Evolutionary conservation across 495 filamentous ascomycete species (phyloP).

Genomic region (Filosporella fistucella): DNA sequence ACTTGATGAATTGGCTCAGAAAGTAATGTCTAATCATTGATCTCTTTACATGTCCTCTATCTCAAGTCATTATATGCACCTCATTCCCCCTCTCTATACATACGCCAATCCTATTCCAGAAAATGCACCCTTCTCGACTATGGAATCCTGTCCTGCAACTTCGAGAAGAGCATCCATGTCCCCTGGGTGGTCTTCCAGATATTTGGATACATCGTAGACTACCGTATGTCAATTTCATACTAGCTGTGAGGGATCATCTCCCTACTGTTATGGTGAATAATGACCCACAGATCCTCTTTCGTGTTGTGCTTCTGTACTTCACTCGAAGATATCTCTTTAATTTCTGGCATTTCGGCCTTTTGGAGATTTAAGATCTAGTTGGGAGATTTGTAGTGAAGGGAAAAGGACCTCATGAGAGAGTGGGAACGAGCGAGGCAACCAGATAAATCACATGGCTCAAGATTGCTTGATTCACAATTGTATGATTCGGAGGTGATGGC

Average conservation of each 20-base stretch:
- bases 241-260: neutral
- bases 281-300: constrained; percentile 51
- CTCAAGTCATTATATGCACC: neutral
- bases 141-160: constrained; percentile 53
- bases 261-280: constrained; percentile 52
- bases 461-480: too few species aligned
- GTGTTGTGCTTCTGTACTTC: constrained; percentile 51
- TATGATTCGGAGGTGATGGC: too few species aligned
- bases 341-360: constrained; percentile 11
- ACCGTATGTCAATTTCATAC: neutral
- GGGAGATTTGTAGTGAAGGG: too few species aligned
- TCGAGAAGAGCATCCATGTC: constrained; percentile 49
- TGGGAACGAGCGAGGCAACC: too few species aligned
- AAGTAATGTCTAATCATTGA: too few species aligned
- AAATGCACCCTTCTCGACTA: constrained; percentile 19
- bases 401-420: too few species aligned
- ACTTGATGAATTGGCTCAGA: too few species aligned
- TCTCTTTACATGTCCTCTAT: too few species aligned
- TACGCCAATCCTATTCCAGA: neutral
- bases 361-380: too few species aligned
- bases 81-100: neutral
- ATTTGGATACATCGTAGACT: constrained; percentile 59
- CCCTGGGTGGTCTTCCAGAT: constrained; percentile 56
- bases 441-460: too few species aligned
- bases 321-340: constrained; percentile 29